Evolutionary conservation across 2,329 filamentous ascomycete species (phyloP), one percentile per base, ranked within the genome.

Genomic region (Pseudocercospora pini-densiflorae): DNA sequence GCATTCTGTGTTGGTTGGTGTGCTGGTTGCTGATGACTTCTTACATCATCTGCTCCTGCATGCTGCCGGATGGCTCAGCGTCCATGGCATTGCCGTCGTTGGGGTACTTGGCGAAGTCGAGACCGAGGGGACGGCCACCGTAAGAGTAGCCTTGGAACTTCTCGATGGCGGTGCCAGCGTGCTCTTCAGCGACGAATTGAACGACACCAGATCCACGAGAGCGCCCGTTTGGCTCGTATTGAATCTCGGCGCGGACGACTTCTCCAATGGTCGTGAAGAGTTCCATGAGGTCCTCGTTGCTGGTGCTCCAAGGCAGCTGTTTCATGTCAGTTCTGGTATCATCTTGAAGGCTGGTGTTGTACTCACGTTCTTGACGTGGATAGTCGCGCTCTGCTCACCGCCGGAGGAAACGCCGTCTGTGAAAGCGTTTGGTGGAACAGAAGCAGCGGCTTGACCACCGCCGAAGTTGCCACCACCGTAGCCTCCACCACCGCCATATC

Each of bases 131-230:
- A 72, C 95, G 93, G 63, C 94, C 94, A 71, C 95, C 95, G 76
- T 99, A 99, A 79, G 97, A 92, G 78, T 99, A 99, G 64, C 93
- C 93, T 73, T 95, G 94, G 83, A 99, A 99, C 80, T 99, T 99
- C 76, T 92, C 88, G 49, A 99, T 98, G 54, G 94, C 91, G 23
- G 93, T 97, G 74, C 97, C 93, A 1, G 95, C 93, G 69, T 93
- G 96, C 8, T 94, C 89, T 16, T 88, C 82, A 62, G 82, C 87
- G 77, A 96, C 92, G 78, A 99, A 98, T 69, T 95, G 90, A 63
- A 99, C 95, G n/a, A 99, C 95, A 77, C 95, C 95, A 66, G 92
- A 95, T 70, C 95, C 95, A 70, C 93, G 91, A 67, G 95, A 99
- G 74, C 95, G 92, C 54, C 95, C 95, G 76, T 96, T 98, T 3